Percentiles rank a stretch among this genome's conserved stretches.
phyloP scores from a whole-genome alignment of 345 rosid genomes.

The Syzygium oleosum region DNA sequence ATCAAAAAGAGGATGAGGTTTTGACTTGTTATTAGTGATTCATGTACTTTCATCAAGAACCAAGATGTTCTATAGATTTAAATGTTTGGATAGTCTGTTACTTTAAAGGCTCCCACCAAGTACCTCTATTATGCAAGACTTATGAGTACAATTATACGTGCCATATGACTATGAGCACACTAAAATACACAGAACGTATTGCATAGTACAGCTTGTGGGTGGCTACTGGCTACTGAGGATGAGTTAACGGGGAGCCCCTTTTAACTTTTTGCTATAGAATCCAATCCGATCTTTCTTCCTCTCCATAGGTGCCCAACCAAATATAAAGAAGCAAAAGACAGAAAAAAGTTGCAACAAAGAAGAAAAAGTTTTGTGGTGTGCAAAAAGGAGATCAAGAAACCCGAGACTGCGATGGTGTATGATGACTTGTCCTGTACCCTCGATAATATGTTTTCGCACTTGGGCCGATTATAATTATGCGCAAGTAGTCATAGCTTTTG shows the following conservation, averaged over 20 bases:
- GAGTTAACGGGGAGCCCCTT: too few relatives aligned
- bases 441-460: neutral
- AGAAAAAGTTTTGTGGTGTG: neutral
- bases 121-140: neutral
- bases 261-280: neutral
- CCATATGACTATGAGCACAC: neutral
- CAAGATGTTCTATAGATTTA: neutral
- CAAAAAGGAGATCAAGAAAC: neutral
- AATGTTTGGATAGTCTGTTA: neutral
- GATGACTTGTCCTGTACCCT: neutral
- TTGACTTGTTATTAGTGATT: neutral
- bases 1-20: neutral
- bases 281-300: neutral
- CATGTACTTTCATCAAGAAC: neutral
- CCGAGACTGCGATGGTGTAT: neutral
- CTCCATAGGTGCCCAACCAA: neutral
- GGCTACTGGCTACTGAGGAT: neutral
- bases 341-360: neutral
- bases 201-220: neutral
- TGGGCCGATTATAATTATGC: neutral
- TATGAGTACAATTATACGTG: neutral
- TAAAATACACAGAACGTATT: neutral
- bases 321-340: neutral
- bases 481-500: neutral
- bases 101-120: too few relatives aligned